Conservation (phyloP, 805 yeast species). For the Phaffomyces opuntiae region DNA sequence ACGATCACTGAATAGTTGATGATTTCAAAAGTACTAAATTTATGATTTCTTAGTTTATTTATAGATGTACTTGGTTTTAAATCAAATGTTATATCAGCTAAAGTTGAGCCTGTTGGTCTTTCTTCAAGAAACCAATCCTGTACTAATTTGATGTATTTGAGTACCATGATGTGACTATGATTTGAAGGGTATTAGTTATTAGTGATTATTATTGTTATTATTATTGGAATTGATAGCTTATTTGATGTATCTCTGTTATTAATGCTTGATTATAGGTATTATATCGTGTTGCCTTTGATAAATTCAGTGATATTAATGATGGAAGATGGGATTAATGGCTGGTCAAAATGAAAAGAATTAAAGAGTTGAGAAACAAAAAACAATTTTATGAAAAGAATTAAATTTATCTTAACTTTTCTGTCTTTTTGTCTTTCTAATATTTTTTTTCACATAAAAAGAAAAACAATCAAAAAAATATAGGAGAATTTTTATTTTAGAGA, state of each 20-base stretch:
- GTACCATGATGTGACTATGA: neutral
- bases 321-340: too few relatives aligned
- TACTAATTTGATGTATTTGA: slow-evolving; percentile 1
- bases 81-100: slow-evolving; percentile 46
- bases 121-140: slow-evolving; percentile 47
- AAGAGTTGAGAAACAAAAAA: too few relatives aligned
- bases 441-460: neutral
- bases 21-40: slow-evolving; percentile 42
- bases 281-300: too few relatives aligned
- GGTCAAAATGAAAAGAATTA: too few relatives aligned
- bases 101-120: slow-evolving; percentile 38
- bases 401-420: too few relatives aligned
- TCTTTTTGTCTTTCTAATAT: neutral
- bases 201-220: neutral
- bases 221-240: too few relatives aligned
- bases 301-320: too few relatives aligned
- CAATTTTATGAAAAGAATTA: too few relatives aligned
- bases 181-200: neutral
- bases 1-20: slow-evolving; percentile 44
- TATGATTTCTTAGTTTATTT: slow-evolving; percentile 33
- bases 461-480: neutral
- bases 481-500: neutral
- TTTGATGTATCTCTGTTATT: too few relatives aligned
- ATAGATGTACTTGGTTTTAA: slow-evolving; percentile 38
- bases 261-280: too few relatives aligned